Evolutionary conservation across 495 filamentous ascomycete species (phyloP).

Genomic region (Tuber umbilicatum): DNA sequence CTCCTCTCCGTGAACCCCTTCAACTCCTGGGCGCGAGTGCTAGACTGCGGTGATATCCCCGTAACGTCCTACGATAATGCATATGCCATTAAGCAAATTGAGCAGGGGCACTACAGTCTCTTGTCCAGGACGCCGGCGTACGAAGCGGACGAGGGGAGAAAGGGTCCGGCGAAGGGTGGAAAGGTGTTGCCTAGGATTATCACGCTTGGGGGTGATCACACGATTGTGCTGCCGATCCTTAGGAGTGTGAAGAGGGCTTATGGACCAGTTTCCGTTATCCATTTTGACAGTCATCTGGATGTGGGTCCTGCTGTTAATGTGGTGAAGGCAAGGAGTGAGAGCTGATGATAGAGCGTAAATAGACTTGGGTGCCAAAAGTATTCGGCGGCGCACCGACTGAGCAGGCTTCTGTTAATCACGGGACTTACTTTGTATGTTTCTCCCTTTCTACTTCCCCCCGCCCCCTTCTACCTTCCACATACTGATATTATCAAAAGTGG

Average conservation of each 20-base stretch:
- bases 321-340: neutral
- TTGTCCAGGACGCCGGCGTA: constrained; percentile 50
- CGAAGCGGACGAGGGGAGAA: constrained; percentile 43
- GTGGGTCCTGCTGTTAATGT: neutral
- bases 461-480: constrained; percentile 39
- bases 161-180: constrained; percentile 49
- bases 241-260: constrained; percentile 61
- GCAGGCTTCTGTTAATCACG: constrained; percentile 77
- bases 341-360: constrained; percentile 30
- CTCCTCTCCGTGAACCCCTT: constrained; percentile 55
- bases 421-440: constrained; percentile 49
- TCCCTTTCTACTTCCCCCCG: constrained; percentile 24
- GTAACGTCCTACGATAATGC: constrained; percentile 67
- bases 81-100: constrained; percentile 68
- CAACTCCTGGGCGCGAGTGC: constrained; percentile 57
- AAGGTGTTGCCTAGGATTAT: constrained; percentile 57
- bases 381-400: constrained; percentile 55
- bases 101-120: constrained; percentile 55
- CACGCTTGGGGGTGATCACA: constrained; percentile 63
- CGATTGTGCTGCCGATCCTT: constrained; percentile 56
- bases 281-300: constrained; percentile 64
- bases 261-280: constrained; percentile 61
- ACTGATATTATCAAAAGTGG: constrained; percentile 42
- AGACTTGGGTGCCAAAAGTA: constrained; percentile 55
- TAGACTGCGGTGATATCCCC: constrained; percentile 73